Base-by-base conservation (phyloP, 2,329 filamentous ascomycete species). In the Verticillium zaregamsianum region DNA sequence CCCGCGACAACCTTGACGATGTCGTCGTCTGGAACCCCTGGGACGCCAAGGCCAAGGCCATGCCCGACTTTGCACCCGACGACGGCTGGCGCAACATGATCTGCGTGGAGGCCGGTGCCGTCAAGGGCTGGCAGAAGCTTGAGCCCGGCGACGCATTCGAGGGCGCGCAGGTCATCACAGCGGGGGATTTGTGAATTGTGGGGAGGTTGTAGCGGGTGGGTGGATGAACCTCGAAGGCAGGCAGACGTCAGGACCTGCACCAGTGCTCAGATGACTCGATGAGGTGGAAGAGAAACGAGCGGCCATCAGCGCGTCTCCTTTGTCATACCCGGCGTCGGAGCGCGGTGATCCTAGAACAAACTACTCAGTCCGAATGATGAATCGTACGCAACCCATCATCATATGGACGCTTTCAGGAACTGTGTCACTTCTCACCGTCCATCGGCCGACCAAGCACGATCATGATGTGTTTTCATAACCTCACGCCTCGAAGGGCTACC, bases 11-110 rank as follows among this genome's bases (percentile, higher is more conserved):
- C 67, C 83, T 99, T 67, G 85, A 86, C 65, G 92, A 98, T 68
- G 88, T 95, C 17, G 94, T 97, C 1, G 90, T 98, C 33, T 99
- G 95, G 95, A 99, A 99, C 77, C 95, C 95, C 2, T 97, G 94
- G 93, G 82, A 84, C 49, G 91, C 93, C 66, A 96, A 96, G 80
- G 87, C 91, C 1, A 86, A 87, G 68, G 83, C 83, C 5, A 96
- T 97, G 79, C 87, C 81, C 59, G 95, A 99, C 76, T 97, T 98
- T 73, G 85, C 84, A 62, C 95, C 95, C 58, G 90, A 96, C 72
- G 90, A 93, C 60, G 95, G 91, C 40, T 98, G 90, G 81, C 92
- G 92, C 81, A 86, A 92, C 63, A 97, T 98, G 92, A 80, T 99
- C 54, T 98, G 95, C 73, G 86, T 98, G 58, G 95, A 99, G 82